These are phyloP conservation scores for Sphagnum magellanicum DNA, from an alignment of 228 moss, liverwort and hornwort species.

Conservation along the genomic window DNA sequence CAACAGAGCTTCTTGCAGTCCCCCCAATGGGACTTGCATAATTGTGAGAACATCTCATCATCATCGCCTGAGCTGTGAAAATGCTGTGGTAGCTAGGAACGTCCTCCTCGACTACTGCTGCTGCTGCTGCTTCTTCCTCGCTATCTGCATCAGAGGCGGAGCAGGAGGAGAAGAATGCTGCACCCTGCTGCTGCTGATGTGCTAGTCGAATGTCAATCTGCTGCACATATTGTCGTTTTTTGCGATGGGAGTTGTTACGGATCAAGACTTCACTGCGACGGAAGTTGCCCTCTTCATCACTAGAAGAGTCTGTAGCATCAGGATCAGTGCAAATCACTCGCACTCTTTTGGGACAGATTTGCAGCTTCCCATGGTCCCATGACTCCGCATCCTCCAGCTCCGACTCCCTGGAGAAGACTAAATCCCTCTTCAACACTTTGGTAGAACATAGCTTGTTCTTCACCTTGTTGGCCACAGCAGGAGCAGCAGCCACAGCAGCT, in stretches of 20 bases:
- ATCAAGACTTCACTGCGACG: conserved; percentile 4
- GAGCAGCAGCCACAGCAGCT: not conserved
- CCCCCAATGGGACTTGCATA: conserved; percentile 26
- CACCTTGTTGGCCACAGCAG: conserved; percentile 2
- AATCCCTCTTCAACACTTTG: conserved; percentile 28
- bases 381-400: conserved; percentile 32
- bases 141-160: conserved; percentile 15
- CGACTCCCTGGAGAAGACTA: conserved; percentile 26
- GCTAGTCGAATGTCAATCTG: conserved; percentile 28
- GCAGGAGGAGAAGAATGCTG: conserved; percentile 1
- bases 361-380: not conserved
- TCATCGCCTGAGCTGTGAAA: conserved; percentile 20
- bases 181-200: too few species aligned
- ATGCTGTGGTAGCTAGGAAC: conserved; percentile 27
- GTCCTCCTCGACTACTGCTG: not conserved
- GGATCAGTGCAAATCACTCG: conserved; percentile 69
- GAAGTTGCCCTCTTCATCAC: conserved; percentile 52
- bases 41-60: conserved; percentile 39
- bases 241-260: not conserved
- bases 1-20: not conserved
- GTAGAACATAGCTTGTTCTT: conserved; percentile 13
- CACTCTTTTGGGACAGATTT: conserved; percentile 59
- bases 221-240: conserved; percentile 18
- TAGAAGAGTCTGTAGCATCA: conserved; percentile 59
- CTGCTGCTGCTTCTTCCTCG: conserved; percentile 10